Evolutionary conservation across 2,329 filamentous ascomycete species (phyloP), one percentile per base, ranked within the genome.

Genomic region (Colletotrichum agaves): DNA sequence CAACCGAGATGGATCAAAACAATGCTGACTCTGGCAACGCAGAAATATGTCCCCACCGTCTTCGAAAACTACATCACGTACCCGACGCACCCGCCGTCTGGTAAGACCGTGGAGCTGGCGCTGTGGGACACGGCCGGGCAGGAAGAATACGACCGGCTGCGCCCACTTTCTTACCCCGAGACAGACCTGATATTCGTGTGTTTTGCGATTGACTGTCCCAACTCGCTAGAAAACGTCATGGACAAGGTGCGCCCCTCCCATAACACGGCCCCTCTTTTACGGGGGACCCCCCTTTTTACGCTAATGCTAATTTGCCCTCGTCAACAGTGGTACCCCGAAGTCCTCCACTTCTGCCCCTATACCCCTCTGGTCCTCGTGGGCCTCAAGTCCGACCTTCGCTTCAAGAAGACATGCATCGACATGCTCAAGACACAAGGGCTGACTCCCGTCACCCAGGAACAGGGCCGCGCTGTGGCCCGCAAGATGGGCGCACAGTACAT

Each of bases 31-130:
- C n/a, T 46, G 19, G 27, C 27, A 11, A 66, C 44, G 43, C 75
- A 99, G 96, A 98, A 98, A 98, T 99, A 99, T 76, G 96, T 99
- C 44, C 96, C 96, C 4, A 99, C 96, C 2, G 96, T 99, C 59
- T 99, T 99, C 79, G 96, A 99, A 78, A 99, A 99, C 85, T 99
- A 99, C 88, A 98, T 99, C 82, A 98, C 96, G 61, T 95, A 97
- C 80, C 97, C 95, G 64, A 92, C 90, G 68, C 96, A 99, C 82
- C 89, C 90, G 71, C 88, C 90, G 49, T 93, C 91, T 12, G 94
- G 95, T 76, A 98, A 98, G 86, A 94, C 91, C 65, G 94, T 99
- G 73, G 96, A 99, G 83, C 88, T 99, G 69, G 96, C 96, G 44
- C 87, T 99, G 59, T 99, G 96, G 96, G 96, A 99, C 81, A 99